Evolutionary conservation across 2,329 filamentous ascomycete species (phyloP).

Genomic region (Pseudocercospora vitis): DNA sequence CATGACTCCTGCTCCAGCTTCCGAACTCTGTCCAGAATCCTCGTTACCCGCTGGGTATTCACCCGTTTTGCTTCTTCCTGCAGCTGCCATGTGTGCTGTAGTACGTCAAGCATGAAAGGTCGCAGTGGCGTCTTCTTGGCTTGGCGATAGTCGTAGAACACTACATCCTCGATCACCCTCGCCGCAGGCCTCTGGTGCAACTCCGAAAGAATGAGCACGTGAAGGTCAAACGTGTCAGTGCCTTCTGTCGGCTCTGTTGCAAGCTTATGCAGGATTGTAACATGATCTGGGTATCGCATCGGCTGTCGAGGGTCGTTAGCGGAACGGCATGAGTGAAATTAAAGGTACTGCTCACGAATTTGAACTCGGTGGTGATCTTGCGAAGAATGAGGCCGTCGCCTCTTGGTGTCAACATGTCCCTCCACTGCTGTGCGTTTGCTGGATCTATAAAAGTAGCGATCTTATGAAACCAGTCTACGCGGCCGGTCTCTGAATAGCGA

Average conservation of each 20-base stretch:
- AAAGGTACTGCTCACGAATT: slow-evolving; percentile 80
- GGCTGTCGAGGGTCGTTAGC: slow-evolving; percentile 55
- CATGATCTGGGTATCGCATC: slow-evolving; percentile 77
- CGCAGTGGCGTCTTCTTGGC: slow-evolving; percentile 59
- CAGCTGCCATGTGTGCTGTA: slow-evolving; percentile 58
- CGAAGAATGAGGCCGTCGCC: slow-evolving; percentile 73
- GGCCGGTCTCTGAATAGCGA: slow-evolving; percentile 76
- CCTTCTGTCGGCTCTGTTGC: slow-evolving; percentile 51
- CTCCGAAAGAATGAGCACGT: slow-evolving; percentile 72
- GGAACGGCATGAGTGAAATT: too few relatives aligned
- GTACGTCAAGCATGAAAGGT: slow-evolving; percentile 62
- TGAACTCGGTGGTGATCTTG: slow-evolving; percentile 80
- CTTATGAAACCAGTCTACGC: slow-evolving; percentile 75
- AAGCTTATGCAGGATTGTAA: slow-evolving; percentile 82
- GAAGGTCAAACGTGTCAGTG: slow-evolving; percentile 58
- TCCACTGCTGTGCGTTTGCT: slow-evolving; percentile 63
- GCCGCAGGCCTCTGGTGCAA: slow-evolving; percentile 70
- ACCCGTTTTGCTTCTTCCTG: slow-evolving; percentile 60
- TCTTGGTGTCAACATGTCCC: slow-evolving; percentile 64
- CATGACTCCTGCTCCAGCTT: slow-evolving; percentile 70
- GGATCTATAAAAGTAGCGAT: slow-evolving; percentile 65
- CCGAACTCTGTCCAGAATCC: slow-evolving; percentile 60
- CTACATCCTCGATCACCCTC: slow-evolving; percentile 72
- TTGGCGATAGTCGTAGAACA: slow-evolving; percentile 70
- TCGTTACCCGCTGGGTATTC: slow-evolving; percentile 55